These are phyloP conservation scores for Xerocomus brunneocitrinus DNA, from an alignment of 768 basidiomycete species.

Conservation along the genomic window DNA sequence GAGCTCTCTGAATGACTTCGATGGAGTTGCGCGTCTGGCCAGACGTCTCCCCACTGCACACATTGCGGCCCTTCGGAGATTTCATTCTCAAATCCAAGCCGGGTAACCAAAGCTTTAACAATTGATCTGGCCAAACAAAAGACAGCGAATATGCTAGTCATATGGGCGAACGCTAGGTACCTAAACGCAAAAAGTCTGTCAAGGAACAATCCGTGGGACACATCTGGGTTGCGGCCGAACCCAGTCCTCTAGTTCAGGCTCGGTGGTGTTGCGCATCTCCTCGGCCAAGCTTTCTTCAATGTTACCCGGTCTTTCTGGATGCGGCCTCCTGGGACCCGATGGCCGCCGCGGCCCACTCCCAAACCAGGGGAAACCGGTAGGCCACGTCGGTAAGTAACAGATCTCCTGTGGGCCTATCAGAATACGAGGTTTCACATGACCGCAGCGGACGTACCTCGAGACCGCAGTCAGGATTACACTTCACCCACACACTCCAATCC, in stretches of 20 bases:
- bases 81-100: too few species aligned
- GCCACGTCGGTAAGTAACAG: not conserved
- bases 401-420: not conserved
- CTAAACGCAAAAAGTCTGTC: not conserved
- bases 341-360: not conserved
- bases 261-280: not conserved
- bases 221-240: not conserved
- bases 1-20: too few species aligned
- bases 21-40: too few species aligned
- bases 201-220: not conserved
- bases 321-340: not conserved
- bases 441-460: slow-evolving; percentile 4
- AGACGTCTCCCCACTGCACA: too few species aligned
- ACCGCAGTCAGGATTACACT: slow-evolving; percentile 14
- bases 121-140: too few species aligned
- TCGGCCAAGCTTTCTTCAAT: not conserved
- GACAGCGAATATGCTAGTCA: too few species aligned
- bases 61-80: too few species aligned
- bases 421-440: not conserved
- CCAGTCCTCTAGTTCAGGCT: not conserved
- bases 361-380: not conserved
- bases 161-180: not conserved
- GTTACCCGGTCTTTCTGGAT: not conserved
- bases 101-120: too few species aligned
- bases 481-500: slow-evolving; percentile 23